A percentile compares a stretch with the other conserved stretches of the same genome.
These are phyloP conservation scores for Saccharomycopsis oosterbeekiorum DNA, from an alignment of 805 yeast species.

Conservation along the genomic window DNA sequence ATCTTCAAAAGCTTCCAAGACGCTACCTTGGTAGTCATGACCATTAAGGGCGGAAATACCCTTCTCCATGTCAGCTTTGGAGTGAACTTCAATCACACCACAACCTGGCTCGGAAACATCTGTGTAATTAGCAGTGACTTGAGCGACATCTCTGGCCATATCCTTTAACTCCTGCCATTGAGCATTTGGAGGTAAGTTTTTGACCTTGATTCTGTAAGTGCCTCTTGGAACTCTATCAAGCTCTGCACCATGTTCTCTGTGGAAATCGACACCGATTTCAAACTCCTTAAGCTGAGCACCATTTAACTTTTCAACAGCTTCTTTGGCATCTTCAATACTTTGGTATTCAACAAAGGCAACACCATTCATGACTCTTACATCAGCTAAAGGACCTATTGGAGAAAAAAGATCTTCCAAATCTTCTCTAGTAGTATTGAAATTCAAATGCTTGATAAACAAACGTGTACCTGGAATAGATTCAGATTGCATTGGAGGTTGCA, in stretches of 20 bases:
- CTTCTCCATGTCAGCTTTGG: conserved; percentile 65
- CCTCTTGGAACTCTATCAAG: conserved; percentile 38
- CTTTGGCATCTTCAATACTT: conserved; percentile 56
- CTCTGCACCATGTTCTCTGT: conserved; percentile 21
- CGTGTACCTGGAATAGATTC: conserved; percentile 8
- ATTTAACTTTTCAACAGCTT: conserved; percentile 68
- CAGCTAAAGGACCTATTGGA: conserved; percentile 56
- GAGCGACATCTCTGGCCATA: conserved; percentile 57
- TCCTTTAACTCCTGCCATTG: conserved; percentile 90
- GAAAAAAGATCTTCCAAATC: conserved; percentile 63
- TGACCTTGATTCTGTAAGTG: conserved; percentile 60
- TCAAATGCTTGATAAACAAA: conserved; percentile 15
- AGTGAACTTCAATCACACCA: conserved; percentile 39
- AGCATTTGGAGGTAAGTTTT: conserved; percentile 63
- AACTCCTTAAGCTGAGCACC: conserved; percentile 58
- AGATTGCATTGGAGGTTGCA: not conserved
- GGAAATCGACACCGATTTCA: conserved; percentile 33
- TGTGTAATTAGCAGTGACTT: conserved; percentile 24
- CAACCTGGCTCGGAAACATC: conserved; percentile 6
- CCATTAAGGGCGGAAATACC: conserved; percentile 70
- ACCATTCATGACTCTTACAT: conserved; percentile 67
- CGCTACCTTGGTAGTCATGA: conserved; percentile 58
- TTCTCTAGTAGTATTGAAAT: conserved; percentile 25
- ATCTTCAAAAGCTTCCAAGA: conserved; percentile 23
- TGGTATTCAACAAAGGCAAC: conserved; percentile 85